phyloP scores from a whole-genome alignment of 169 alveolate species.

The Hepatocystis sp. region DNA sequence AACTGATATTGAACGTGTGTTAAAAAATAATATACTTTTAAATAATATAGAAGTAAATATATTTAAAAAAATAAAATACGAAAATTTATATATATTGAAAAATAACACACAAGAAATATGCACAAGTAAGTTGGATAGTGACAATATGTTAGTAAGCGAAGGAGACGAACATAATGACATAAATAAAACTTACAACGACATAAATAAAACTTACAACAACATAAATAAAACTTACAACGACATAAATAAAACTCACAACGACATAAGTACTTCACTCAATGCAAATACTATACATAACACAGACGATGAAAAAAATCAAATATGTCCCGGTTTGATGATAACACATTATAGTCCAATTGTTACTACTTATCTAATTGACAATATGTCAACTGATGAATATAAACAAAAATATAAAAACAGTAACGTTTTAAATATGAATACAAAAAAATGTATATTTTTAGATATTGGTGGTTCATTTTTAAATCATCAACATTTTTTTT shows the following conservation, averaged over 20 bases:
- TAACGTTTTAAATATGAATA: slow-evolving; percentile 28
- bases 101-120: too few species aligned
- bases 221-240: too few species aligned
- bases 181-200: too few species aligned
- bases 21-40: slow-evolving; percentile 76
- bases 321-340: slow-evolving; percentile 90
- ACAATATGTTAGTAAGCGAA: neutral
- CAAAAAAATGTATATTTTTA: slow-evolving; percentile 75
- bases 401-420: neutral
- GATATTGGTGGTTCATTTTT: slow-evolving; percentile 71
- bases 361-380: slow-evolving; percentile 87
- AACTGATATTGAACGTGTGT: slow-evolving; percentile 79
- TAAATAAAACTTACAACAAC: too few species aligned
- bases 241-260: too few species aligned
- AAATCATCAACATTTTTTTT: slow-evolving; percentile 12
- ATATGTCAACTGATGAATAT: slow-evolving; percentile 10
- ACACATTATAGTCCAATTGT: slow-evolving; percentile 94
- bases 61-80: slow-evolving; percentile 50
- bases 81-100: slow-evolving; percentile 6
- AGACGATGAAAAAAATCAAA: slow-evolving; percentile 1
- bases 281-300: neutral
- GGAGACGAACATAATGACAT: too few species aligned
- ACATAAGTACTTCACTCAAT: too few species aligned
- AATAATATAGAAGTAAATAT: slow-evolving; percentile 79
- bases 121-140: too few species aligned